Base-by-base conservation (phyloP, 306 rosid species). In the Cicer cuneatum region DNA sequence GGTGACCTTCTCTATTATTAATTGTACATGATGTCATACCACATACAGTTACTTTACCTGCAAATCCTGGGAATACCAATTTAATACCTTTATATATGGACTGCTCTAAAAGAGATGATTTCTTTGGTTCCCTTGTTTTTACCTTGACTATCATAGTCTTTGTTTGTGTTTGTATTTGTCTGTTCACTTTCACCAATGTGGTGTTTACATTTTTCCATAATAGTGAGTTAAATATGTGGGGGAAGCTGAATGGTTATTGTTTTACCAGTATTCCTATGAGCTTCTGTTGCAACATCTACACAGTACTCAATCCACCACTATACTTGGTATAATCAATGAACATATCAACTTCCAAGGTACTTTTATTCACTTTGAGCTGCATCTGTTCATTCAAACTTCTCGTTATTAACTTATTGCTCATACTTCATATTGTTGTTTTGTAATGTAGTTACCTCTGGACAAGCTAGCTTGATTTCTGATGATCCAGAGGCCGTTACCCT, bases 321-420 rank as follows among this genome's bases (percentile, higher is more conserved):
- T 92, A 76, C 97, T 95, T 74, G 99, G 97, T 61, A 84, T 95
- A 77, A 88, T 95, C 84, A 95, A 92, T 77, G 98, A 89, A 82
- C 97, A 85, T 72, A 90, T 95, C 69, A 92, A 92, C 86, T 95
- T 95, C 84, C 90, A 85, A 89, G 98, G 98, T 95, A 85, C 66
- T 51, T 62, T n/a, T 37, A 39, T 83, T 73, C 73, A 74, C 48
- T 61, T 53, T 71, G 33, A 42, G 53, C 68, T 82, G 37, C 54
- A 33, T 73, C 15, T 72, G 38, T 62, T 71, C 66, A 29, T 75
- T 59, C 29, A 73, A 59, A 71, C 11, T 63, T 62, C 16, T 74
- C 42, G 59, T 16, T 69, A 24, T 69, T 29, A 5, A 29, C 35
- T 29, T 29, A 29, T 5, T 78, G 74, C 65, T 2, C 63, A 61